These are phyloP conservation scores for Phyllosticta citriasiana DNA, from an alignment of 2,329 filamentous ascomycete genomes.

Conservation along the genomic window DNA sequence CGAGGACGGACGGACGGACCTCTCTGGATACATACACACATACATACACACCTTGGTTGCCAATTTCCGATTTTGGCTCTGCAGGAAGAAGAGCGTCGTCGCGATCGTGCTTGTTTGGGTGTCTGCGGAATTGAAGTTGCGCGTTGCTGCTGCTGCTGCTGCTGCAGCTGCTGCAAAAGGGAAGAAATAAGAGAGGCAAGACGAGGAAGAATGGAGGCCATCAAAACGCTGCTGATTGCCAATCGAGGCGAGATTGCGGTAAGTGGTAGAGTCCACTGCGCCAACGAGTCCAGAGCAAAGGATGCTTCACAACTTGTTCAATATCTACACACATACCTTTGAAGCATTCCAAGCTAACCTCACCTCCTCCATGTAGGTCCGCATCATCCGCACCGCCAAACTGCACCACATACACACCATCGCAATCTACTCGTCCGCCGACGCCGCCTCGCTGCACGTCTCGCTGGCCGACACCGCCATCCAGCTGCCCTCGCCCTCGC, in stretches of 20 bases:
- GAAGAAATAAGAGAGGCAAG: no score
- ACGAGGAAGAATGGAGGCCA: conserved; percentile 25
- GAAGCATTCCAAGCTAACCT: conserved; percentile 7
- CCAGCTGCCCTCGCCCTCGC: conserved; percentile 38
- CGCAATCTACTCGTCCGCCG: conserved; percentile 48
- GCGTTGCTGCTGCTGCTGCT: background rate
- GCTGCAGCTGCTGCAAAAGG: no score
- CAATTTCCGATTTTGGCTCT: no score
- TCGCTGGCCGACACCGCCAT: conserved; percentile 44
- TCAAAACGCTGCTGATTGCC: conserved; percentile 46
- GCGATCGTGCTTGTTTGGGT: no score
- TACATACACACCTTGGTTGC: no score
- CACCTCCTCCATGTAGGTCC: conserved; percentile 25
- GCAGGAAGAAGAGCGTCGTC: background rate
- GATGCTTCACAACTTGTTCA: background rate
- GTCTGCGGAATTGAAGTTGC: background rate
- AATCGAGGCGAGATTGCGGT: conserved; percentile 52
- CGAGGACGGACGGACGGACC: no score
- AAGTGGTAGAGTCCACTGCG: background rate
- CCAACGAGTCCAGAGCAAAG: background rate
- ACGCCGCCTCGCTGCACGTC: conserved; percentile 46
- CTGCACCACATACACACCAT: conserved; percentile 42
- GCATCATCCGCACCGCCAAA: conserved; percentile 43
- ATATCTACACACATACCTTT: no score
- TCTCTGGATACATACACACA: no score